Conservation (phyloP, 2,329 filamentous ascomycete genomes). For the Colletotrichum falcatum region DNA sequence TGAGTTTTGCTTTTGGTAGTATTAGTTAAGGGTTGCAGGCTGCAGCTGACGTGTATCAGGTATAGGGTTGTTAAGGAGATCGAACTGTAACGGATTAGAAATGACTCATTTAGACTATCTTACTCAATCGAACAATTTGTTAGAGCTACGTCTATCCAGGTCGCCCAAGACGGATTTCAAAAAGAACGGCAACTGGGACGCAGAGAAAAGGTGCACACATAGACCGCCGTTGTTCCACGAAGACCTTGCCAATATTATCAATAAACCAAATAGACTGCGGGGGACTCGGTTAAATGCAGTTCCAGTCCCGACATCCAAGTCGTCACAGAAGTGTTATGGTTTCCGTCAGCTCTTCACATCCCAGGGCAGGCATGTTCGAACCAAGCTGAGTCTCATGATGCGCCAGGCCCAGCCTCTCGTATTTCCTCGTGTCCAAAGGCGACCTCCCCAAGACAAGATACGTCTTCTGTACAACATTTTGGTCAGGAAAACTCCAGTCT, state of each 20-base stretch:
- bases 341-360: neutral
- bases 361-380: neutral
- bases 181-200: no score
- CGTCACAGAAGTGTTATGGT: neutral
- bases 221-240: no score
- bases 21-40: no score
- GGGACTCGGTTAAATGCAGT: neutral
- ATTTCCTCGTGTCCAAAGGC: neutral
- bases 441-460: neutral
- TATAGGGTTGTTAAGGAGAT: no score
- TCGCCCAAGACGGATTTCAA: no score
- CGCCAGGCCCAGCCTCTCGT: neutral
- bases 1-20: no score
- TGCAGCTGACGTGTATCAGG: no score
- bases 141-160: neutral
- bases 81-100: no score
- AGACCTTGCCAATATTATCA: no score
- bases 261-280: neutral
- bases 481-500: neutral
- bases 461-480: neutral
- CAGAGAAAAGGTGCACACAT: no score
- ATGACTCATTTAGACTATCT: no score
- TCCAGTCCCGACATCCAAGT: neutral
- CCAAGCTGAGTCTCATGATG: neutral
- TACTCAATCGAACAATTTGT: neutral